phyloP scores from a whole-genome alignment of 2,329 filamentous ascomycete genomes.

The Sporothrix humicola region DNA sequence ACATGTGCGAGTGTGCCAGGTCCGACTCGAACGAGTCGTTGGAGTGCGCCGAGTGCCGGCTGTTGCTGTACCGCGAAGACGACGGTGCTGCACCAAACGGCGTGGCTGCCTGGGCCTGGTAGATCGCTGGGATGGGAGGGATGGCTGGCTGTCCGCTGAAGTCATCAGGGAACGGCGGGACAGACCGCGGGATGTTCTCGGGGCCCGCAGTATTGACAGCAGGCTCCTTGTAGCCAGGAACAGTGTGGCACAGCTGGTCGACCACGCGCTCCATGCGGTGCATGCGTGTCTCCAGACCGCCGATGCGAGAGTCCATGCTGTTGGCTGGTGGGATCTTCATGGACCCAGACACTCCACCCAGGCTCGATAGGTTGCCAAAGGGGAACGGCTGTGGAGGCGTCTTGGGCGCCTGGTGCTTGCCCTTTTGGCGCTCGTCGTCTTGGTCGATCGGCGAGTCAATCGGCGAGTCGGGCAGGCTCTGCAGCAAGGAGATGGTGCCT shows the following conservation, averaged over 20 bases:
- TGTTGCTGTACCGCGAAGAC: conserved; percentile 45
- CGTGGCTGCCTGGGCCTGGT: conserved; percentile 41
- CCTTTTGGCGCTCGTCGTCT: conserved; percentile 12
- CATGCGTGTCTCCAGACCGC: conserved; percentile 58
- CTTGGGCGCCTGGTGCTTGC: conserved; percentile 1
- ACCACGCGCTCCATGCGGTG: conserved; percentile 60
- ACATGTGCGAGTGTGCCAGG: conserved; percentile 47
- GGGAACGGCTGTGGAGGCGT: conserved; percentile 56
- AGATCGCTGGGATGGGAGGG: conserved; percentile 44
- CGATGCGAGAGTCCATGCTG: conserved; percentile 60
- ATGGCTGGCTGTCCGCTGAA: conserved; percentile 22
- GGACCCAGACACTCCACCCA: conserved; percentile 33
- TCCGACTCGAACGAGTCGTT: conserved; percentile 36
- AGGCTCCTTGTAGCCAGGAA: conserved; percentile 47
- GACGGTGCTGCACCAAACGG: conserved; percentile 33
- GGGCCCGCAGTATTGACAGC: conserved; percentile 22
- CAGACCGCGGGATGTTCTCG: conserved; percentile 40
- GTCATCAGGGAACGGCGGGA: background rate
- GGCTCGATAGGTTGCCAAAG: conserved; percentile 51
- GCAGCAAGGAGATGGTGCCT: conserved; percentile 26
- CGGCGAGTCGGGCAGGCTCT: conserved; percentile 30
- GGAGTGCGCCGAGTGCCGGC: conserved; percentile 49
- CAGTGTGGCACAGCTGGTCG: conserved; percentile 55
- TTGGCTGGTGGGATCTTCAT: conserved; percentile 65
- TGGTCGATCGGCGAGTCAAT: conserved; percentile 18